Percentiles rank a stretch among this genome's conserved stretches.
Evolutionary conservation across 2,329 filamentous ascomycete genomes (phyloP).

Genomic region (Curvularia verruculosa): DNA sequence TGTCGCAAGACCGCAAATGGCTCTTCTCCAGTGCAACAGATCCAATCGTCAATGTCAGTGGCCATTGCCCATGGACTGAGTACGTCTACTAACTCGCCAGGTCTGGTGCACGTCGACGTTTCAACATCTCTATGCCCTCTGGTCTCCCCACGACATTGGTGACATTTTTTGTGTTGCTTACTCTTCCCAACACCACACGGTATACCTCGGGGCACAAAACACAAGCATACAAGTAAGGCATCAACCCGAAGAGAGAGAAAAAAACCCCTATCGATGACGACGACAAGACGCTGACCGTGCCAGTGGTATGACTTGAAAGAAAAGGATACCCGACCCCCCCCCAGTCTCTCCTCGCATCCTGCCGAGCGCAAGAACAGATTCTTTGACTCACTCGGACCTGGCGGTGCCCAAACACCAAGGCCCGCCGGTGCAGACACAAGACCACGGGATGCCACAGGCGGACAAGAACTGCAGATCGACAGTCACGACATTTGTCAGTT

Average conservation of each 20-base stretch:
- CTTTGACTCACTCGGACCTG: constrained; percentile 88
- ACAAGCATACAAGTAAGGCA: constrained; percentile 69
- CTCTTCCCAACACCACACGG: constrained; percentile 75
- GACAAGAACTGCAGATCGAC: constrained; percentile 78
- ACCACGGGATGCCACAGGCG: constrained; percentile 60
- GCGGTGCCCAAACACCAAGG: constrained; percentile 77
- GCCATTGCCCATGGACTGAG: not conserved
- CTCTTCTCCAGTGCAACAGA: constrained; percentile 94
- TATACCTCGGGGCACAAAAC: constrained; percentile 93
- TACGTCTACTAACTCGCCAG: constrained; percentile 41
- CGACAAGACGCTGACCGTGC: constrained; percentile 13
- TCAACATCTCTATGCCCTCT: constrained; percentile 82
- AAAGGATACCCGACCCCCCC: constrained; percentile 63
- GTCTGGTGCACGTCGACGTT: constrained; percentile 83
- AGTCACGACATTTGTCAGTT: constrained; percentile 82
- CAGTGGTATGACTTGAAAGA: constrained; percentile 80
- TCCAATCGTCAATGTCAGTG: constrained; percentile 79
- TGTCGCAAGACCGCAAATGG: constrained; percentile 75
- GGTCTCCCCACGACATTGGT: constrained; percentile 91
- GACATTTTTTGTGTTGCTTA: constrained; percentile 97
- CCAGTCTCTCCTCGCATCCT: constrained; percentile 71
- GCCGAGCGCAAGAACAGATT: constrained; percentile 82
- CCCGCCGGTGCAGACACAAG: constrained; percentile 63
- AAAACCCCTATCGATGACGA: no score
- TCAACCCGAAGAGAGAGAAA: no score